Conservation (phyloP, 2,329 filamentous ascomycete genomes). For the Neocatenulostroma microsporum region DNA sequence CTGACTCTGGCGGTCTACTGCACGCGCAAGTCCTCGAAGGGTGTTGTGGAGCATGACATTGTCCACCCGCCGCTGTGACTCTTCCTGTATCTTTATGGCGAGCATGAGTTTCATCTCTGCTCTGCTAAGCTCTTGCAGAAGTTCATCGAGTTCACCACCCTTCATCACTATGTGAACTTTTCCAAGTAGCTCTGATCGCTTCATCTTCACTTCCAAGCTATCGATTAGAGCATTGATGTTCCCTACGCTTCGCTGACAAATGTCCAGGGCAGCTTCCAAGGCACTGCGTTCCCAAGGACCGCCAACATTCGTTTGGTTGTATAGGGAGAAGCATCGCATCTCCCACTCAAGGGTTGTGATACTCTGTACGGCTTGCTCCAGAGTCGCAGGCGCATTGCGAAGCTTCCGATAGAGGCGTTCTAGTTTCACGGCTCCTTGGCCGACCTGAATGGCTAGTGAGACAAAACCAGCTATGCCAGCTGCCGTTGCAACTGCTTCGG, state of each 20-base stretch:
- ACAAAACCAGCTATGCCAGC: neutral
- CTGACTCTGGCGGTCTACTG: too few species aligned
- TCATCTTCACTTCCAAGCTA: neutral
- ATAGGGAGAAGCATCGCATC: neutral
- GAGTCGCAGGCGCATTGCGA: neutral
- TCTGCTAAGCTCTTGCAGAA: neutral
- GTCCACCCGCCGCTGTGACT: neutral
- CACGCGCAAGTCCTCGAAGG: neutral
- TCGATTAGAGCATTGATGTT: constrained; percentile 1
- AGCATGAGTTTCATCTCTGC: neutral
- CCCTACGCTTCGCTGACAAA: neutral
- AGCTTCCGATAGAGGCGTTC: neutral
- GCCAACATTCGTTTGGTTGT: neutral
- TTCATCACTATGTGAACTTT: neutral
- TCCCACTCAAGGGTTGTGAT: neutral
- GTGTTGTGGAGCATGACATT: neutral
- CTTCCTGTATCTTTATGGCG: neutral
- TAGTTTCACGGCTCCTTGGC: neutral
- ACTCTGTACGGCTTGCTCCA: neutral
- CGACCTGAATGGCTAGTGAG: neutral
- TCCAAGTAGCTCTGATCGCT: neutral
- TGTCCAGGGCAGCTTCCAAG: neutral
- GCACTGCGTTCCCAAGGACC: neutral
- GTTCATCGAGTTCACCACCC: neutral
- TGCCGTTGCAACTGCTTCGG: neutral